Evolutionary conservation across 2,329 filamentous ascomycete genomes (phyloP).

Genomic region (Fusarium zealandicum): DNA sequence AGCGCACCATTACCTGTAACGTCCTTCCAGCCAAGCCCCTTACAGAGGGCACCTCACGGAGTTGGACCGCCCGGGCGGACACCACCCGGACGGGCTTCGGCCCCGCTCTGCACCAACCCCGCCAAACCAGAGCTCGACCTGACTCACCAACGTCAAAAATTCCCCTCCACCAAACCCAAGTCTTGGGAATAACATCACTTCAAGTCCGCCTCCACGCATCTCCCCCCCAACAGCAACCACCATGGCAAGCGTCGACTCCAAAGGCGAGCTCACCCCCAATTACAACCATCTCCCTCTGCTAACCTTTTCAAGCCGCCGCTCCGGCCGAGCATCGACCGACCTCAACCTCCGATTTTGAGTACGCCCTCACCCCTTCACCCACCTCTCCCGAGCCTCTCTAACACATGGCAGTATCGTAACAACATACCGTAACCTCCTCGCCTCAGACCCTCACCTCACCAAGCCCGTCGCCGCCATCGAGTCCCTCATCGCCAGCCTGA

Average conservation of each 20-base stretch:
- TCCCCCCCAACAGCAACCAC: background rate
- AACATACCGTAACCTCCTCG: conserved; percentile 62
- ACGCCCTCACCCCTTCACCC: background rate
- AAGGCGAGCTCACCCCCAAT: conserved; percentile 10
- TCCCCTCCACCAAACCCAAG: conserved; percentile 30
- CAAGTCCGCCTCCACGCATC: background rate
- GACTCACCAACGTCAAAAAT: conserved; percentile 38
- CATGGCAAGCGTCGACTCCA: conserved; percentile 34
- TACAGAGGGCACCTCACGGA: too few relatives aligned
- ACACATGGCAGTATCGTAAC: conserved; percentile 57
- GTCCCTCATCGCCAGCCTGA: conserved; percentile 85
- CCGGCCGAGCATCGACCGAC: conserved; percentile 29
- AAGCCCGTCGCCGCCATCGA: conserved; percentile 97
- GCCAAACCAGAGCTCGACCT: conserved; percentile 29
- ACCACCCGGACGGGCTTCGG: conserved; percentile 4
- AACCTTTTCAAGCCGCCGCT: conserved; percentile 16
- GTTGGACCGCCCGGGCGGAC: background rate
- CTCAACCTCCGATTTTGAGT: conserved; percentile 41
- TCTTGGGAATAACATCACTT: conserved; percentile 32
- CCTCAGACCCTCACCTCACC: conserved; percentile 80
- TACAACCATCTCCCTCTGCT: background rate
- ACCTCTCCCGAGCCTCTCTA: background rate
- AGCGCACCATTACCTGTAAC: too few relatives aligned
- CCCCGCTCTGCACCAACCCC: conserved; percentile 37
- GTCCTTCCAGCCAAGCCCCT: too few relatives aligned